Percentiles rank a stretch among this genome's conserved stretches.
Evolutionary conservation across 2,329 filamentous ascomycete genomes (phyloP).

Genomic region (Trichoderma sp.): DNA sequence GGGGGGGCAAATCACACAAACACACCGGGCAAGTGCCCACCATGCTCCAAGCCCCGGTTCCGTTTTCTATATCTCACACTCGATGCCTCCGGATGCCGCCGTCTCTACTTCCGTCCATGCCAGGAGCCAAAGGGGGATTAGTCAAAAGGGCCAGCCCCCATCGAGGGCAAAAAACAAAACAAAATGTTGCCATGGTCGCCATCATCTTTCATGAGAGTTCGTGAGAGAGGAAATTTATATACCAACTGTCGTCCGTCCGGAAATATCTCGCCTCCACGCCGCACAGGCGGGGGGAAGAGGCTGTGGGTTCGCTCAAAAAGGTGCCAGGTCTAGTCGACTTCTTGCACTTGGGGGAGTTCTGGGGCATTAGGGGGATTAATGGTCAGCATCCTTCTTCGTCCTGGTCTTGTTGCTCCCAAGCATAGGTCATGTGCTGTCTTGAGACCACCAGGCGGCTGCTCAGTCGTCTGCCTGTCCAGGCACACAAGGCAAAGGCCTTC

Average conservation of each 20-base stretch:
- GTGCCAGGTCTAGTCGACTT: slow-evolving; percentile 12
- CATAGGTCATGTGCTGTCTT: slow-evolving; percentile 8
- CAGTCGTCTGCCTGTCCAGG: not conserved
- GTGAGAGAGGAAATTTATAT: slow-evolving; percentile 38
- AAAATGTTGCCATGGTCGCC: slow-evolving; percentile 17
- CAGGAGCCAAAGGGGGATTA: slow-evolving; percentile 4
- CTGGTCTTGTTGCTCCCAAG: not conserved
- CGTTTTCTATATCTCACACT: slow-evolving; percentile 19
- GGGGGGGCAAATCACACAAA: not conserved
- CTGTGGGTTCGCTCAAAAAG: not conserved
- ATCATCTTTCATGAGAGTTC: slow-evolving; percentile 31
- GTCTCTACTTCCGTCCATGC: slow-evolving; percentile 9
- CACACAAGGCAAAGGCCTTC: slow-evolving; percentile 29
- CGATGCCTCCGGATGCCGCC: slow-evolving; percentile 17
- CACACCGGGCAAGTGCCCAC: slow-evolving; percentile 20
- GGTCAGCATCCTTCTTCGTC: not conserved
- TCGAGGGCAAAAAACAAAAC: slow-evolving; percentile 1
- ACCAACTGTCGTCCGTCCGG: slow-evolving; percentile 27
- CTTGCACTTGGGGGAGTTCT: not conserved
- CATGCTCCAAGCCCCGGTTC: slow-evolving; percentile 20
- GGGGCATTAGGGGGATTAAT: slow-evolving; percentile 13
- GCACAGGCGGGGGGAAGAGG: not conserved
- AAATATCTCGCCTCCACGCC: slow-evolving; percentile 5
- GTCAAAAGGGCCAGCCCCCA: slow-evolving; percentile 1
- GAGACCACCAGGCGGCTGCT: slow-evolving; percentile 15